Conservation (phyloP, 2,329 filamentous ascomycete species). For the Macrophomina tecta region DNA sequence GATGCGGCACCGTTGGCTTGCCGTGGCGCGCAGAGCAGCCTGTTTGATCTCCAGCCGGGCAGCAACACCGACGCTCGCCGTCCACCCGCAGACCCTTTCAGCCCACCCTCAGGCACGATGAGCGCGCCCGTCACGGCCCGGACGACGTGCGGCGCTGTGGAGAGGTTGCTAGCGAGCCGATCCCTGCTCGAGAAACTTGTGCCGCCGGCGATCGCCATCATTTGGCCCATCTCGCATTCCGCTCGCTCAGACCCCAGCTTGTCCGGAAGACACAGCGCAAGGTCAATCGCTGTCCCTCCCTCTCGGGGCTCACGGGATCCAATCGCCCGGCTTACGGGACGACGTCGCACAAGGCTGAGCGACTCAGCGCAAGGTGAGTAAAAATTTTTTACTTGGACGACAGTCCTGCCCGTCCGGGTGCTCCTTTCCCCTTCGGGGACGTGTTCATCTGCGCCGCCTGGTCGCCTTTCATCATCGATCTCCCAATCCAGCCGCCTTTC, state of each 20-base stretch:
- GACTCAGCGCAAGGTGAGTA: conserved; percentile 19
- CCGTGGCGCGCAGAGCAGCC: conserved; percentile 15
- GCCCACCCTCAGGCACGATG: neutral
- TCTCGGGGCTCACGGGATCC: conserved; percentile 25
- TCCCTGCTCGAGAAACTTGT: conserved; percentile 19
- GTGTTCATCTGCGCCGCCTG: conserved; percentile 6
- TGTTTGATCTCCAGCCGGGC: conserved; percentile 20
- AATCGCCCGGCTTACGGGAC: conserved; percentile 27
- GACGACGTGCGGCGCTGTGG: neutral
- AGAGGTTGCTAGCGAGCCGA: neutral
- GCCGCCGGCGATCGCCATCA: conserved; percentile 21
- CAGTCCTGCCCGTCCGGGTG: conserved; percentile 9
- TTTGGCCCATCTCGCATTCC: conserved; percentile 24
- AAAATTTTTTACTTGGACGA: conserved; percentile 13
- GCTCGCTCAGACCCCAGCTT: conserved; percentile 21
- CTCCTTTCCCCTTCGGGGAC: conserved; percentile 5
- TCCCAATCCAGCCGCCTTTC: conserved; percentile 1
- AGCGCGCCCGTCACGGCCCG: conserved; percentile 8
- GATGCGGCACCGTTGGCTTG: conserved; percentile 21
- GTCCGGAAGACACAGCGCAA: conserved; percentile 20
- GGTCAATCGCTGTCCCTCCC: conserved; percentile 23
- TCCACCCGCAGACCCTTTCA: conserved; percentile 8
- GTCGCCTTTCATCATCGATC: conserved; percentile 19
- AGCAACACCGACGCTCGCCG: conserved; percentile 11
- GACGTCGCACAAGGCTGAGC: conserved; percentile 23